Evolutionary conservation across 208 protist genomes (phyloP).

Genomic region (Wallacemonas sp.): DNA sequence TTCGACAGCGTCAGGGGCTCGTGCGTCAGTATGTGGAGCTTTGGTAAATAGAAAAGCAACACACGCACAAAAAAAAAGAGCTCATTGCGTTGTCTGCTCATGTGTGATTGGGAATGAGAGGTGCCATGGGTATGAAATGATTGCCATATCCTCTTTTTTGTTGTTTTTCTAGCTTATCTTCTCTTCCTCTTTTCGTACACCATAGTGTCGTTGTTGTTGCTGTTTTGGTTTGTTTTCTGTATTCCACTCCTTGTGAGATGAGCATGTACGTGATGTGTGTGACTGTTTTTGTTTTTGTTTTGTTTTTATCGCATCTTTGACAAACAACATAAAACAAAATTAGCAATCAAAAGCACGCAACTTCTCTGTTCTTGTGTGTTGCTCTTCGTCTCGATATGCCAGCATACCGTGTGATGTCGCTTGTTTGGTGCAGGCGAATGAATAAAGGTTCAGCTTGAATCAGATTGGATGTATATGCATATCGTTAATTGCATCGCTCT

Average conservation of each 20-base stretch:
- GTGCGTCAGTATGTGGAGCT: slow-evolving; percentile 13
- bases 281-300: background rate
- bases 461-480: too few relatives aligned
- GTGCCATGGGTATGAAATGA: too few relatives aligned
- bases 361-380: background rate
- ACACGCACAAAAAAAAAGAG: too few relatives aligned
- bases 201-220: background rate
- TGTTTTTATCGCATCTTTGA: background rate
- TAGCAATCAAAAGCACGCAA: background rate
- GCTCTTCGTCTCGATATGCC: too few relatives aligned
- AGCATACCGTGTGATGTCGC: too few relatives aligned
- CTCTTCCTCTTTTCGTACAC: background rate
- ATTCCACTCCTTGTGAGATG: background rate
- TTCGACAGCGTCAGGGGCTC: slow-evolving; percentile 1
- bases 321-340: background rate
- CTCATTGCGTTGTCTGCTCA: too few relatives aligned
- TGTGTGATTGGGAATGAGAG: too few relatives aligned
- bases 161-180: background rate
- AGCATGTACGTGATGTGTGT: background rate
- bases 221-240: background rate
- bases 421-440: too few relatives aligned
- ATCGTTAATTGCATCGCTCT: too few relatives aligned
- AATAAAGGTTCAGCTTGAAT: too few relatives aligned
- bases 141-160: background rate
- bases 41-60: background rate